Evolutionary conservation across 2,329 filamentous ascomycete species (phyloP).

Genomic region (Colletotrichum scovillei): DNA sequence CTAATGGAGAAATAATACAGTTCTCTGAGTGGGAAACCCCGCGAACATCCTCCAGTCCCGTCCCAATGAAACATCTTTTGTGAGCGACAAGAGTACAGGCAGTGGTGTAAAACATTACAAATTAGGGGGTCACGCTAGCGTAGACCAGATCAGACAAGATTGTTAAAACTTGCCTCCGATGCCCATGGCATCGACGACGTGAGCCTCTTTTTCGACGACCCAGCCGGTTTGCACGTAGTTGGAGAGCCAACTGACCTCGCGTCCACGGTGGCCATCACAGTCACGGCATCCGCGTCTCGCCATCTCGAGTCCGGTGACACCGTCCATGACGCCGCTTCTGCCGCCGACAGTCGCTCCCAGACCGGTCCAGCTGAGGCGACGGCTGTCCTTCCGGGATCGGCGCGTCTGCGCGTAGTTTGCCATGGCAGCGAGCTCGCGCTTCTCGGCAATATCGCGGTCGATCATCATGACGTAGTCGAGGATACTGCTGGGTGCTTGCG

Average conservation of each 20-base stretch:
- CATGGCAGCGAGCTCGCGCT: constrained; percentile 54
- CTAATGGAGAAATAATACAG: constrained; percentile 16
- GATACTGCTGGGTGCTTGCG: constrained; percentile 38
- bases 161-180: constrained; percentile 6
- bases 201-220: constrained; percentile 29
- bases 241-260: constrained; percentile 47
- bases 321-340: constrained; percentile 45
- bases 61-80: constrained; percentile 6
- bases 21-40: neutral
- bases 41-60: neutral
- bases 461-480: constrained; percentile 49
- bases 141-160: neutral
- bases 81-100: neutral
- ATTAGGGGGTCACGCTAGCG: neutral
- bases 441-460: constrained; percentile 54
- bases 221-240: constrained; percentile 36
- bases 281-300: constrained; percentile 47
- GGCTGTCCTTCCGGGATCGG: constrained; percentile 40
- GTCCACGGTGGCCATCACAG: constrained; percentile 45
- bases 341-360: constrained; percentile 47
- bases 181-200: constrained; percentile 33
- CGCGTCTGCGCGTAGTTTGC: constrained; percentile 43
- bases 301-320: constrained; percentile 48
- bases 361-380: constrained; percentile 54
- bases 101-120: neutral